phyloP scores from a whole-genome alignment of 768 basidiomycete genomes.

The Lactarius akahatsu region DNA sequence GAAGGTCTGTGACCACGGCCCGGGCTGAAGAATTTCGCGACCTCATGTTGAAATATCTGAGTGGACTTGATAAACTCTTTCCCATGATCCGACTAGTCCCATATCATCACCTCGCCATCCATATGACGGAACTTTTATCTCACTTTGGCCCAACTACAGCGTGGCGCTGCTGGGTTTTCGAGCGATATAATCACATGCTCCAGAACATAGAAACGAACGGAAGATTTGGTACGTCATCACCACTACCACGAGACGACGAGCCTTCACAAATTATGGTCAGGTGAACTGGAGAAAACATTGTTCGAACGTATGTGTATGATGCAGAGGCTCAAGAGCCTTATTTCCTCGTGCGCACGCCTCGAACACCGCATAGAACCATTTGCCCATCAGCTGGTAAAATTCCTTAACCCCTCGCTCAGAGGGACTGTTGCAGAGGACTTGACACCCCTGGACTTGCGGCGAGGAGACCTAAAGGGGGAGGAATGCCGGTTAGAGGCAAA shows the following conservation, averaged over 20 bases:
- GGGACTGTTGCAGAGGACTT: not conserved
- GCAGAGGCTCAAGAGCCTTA: slow-evolving; percentile 29
- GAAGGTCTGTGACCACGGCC: not conserved
- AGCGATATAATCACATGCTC: slow-evolving; percentile 38
- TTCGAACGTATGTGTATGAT: slow-evolving; percentile 31
- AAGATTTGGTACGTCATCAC: slow-evolving; percentile 35
- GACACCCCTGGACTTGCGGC: not conserved
- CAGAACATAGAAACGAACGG: slow-evolving; percentile 36
- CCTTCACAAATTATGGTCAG: slow-evolving; percentile 22
- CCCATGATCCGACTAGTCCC: slow-evolving; percentile 17
- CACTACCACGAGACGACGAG: not conserved
- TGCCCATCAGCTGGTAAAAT: not conserved
- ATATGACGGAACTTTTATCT: slow-evolving; percentile 36
- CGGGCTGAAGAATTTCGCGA: not conserved
- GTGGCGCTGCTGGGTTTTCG: slow-evolving; percentile 41
- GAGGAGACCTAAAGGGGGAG: not conserved
- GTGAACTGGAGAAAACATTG: slow-evolving; percentile 36
- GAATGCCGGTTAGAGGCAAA: not conserved
- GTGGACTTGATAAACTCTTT: slow-evolving; percentile 35
- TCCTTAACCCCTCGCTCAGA: slow-evolving; percentile 1
- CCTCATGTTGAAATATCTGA: slow-evolving; percentile 37
- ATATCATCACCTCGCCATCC: slow-evolving; percentile 43
- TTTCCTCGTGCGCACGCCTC: not conserved
- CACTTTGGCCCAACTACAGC: slow-evolving; percentile 40
- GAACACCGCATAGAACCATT: not conserved